Evolutionary conservation across 1,284 basidiomycete genomes (phyloP).

Genomic region (Caloboletus inedulis): DNA sequence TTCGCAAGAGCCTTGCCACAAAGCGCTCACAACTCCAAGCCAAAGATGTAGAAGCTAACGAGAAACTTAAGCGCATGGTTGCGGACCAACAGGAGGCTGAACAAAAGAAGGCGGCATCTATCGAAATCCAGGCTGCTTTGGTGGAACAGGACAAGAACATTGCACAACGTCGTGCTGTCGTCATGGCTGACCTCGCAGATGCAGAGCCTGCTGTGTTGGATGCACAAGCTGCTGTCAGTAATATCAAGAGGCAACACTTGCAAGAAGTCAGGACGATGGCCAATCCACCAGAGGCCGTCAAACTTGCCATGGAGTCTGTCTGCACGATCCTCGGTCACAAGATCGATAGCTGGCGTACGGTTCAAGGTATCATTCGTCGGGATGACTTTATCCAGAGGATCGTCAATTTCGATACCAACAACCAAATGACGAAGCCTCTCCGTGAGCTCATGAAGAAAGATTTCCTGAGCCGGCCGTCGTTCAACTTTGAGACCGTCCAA

Average conservation of each 20-base stretch:
- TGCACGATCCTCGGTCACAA: slow-evolving; percentile 98
- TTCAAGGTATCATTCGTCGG: slow-evolving; percentile 93
- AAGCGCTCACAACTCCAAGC: slow-evolving; percentile 92
- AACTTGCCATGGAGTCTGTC: slow-evolving; percentile 98
- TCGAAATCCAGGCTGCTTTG: slow-evolving; percentile 92
- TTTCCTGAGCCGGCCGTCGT: slow-evolving; percentile 87
- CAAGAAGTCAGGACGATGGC: slow-evolving; percentile 99
- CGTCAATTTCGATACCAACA: slow-evolving; percentile 94
- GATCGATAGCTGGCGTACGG: slow-evolving; percentile 95
- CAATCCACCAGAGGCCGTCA: slow-evolving; percentile 97
- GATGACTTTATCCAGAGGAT: slow-evolving; percentile 98
- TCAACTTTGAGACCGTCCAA: slow-evolving; percentile 95
- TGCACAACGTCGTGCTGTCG: slow-evolving; percentile 81
- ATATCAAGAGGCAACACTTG: slow-evolving; percentile 95
- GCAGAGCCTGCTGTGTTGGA: slow-evolving; percentile 97
- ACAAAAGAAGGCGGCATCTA: slow-evolving; percentile 94
- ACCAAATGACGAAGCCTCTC: slow-evolving; percentile 85
- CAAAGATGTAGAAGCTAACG: slow-evolving; percentile 94
- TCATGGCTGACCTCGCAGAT: slow-evolving; percentile 94
- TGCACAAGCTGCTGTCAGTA: slow-evolving; percentile 92
- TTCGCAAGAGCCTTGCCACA: slow-evolving; percentile 92
- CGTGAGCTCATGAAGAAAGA: slow-evolving; percentile 94
- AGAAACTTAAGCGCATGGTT: slow-evolving; percentile 97
- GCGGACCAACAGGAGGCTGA: slow-evolving; percentile 98
- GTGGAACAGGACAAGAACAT: slow-evolving; percentile 91